phyloP scores from a whole-genome alignment of 306 rosid species.

The Dryas drummondii region DNA sequence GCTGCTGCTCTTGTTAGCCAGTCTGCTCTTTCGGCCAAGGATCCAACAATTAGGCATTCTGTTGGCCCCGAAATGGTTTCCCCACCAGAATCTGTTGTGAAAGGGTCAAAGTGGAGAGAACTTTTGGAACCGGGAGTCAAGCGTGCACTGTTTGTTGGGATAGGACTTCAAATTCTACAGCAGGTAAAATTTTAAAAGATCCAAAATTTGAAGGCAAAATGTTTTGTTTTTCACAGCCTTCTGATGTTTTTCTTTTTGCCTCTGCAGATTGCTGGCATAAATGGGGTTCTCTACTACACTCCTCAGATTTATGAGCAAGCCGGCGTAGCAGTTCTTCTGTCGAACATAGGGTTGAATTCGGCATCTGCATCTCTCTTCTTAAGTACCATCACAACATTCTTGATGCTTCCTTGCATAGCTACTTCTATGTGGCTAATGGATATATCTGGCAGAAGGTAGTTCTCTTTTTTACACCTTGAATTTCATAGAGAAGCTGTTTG shows the following conservation, averaged over 20 bases:
- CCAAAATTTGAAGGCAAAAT: neutral
- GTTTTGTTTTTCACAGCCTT: neutral
- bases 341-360: conserved; percentile 52
- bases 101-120: conserved; percentile 20
- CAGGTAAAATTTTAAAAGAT: conserved; percentile 18
- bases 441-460: conserved; percentile 70
- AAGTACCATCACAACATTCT: conserved; percentile 50
- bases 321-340: conserved; percentile 49
- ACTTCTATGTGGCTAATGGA: conserved; percentile 68
- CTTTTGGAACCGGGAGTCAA: conserved; percentile 37
- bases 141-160: conserved; percentile 34
- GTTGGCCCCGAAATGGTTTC: neutral
- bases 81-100: neutral
- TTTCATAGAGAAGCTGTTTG: neutral
- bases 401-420: conserved; percentile 80
- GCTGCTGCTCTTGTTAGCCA: conserved; percentile 22
- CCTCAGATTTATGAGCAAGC: conserved; percentile 72
- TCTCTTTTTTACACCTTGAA: neutral
- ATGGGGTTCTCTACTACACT: conserved; percentile 66
- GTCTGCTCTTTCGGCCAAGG: conserved; percentile 6
- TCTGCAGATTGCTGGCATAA: conserved; percentile 66
- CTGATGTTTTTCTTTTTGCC: neutral
- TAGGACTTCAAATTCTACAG: conserved; percentile 40
- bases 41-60: neutral
- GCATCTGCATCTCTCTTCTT: conserved; percentile 56